Evolutionary conservation across 2,329 filamentous ascomycete genomes (phyloP).

Genomic region (Xylariaceae sp.): DNA sequence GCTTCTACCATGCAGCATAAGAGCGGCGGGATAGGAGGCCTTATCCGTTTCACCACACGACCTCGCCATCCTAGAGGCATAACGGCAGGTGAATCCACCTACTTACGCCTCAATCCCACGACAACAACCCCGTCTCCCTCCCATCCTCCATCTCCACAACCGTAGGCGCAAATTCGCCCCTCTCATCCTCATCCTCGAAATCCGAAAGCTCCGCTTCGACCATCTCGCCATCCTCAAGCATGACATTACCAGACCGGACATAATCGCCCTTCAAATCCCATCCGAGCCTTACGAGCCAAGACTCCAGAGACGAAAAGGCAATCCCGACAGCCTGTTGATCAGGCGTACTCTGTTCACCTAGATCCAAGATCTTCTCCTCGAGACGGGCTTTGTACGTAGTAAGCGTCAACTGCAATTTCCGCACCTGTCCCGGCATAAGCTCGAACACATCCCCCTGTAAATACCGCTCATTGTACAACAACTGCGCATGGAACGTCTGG

Average conservation of each 20-base stretch:
- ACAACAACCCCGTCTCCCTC: slow-evolving; percentile 47
- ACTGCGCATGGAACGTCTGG: slow-evolving; percentile 48
- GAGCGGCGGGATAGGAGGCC: too few relatives aligned
- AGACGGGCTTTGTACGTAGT: slow-evolving; percentile 51
- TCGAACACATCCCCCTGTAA: slow-evolving; percentile 44
- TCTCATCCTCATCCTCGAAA: slow-evolving; percentile 50
- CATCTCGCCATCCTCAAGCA: slow-evolving; percentile 49
- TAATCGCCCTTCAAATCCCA: slow-evolving; percentile 54
- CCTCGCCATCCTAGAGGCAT: neutral
- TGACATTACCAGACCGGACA: slow-evolving; percentile 43
- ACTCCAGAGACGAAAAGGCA: slow-evolving; percentile 46
- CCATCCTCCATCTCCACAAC: slow-evolving; percentile 50
- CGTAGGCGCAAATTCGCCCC: slow-evolving; percentile 49
- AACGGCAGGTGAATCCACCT: neutral
- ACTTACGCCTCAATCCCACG: slow-evolving; percentile 35
- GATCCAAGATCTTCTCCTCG: slow-evolving; percentile 40
- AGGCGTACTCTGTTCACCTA: slow-evolving; percentile 32
- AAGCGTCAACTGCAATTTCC: slow-evolving; percentile 42
- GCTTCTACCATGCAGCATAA: neutral
- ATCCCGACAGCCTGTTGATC: slow-evolving; percentile 42
- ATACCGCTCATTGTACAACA: slow-evolving; percentile 47
- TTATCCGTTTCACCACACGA: neutral
- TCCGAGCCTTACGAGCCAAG: slow-evolving; percentile 42
- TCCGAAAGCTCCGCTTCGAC: slow-evolving; percentile 45
- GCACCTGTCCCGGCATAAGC: slow-evolving; percentile 30